A percentile compares a stretch with the other conserved stretches of the same genome.
Conservation (phyloP, 371 early-diverging fungal genomes). For the Coemansia sp. region DNA sequence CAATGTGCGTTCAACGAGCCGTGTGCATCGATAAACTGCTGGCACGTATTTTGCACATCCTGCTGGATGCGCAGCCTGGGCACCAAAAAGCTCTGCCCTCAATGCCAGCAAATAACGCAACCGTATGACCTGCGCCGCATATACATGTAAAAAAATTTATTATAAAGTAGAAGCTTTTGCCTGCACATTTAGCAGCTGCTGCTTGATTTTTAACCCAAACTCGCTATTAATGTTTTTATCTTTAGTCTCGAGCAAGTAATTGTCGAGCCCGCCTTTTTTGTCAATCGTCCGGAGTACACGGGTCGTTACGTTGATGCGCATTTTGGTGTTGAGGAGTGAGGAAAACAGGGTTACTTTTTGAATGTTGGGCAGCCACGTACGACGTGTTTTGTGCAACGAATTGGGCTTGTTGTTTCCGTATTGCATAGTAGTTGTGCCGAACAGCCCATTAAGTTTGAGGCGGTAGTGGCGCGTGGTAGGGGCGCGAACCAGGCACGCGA, state of each 20-base stretch:
- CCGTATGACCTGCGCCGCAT: conserved; percentile 80
- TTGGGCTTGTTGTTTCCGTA: conserved; percentile 80
- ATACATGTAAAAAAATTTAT: conserved; percentile 63
- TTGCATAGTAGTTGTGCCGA: conserved; percentile 69
- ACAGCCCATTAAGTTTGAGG: conserved; percentile 55
- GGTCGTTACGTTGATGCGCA: conserved; percentile 68
- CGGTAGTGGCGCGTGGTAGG: conserved; percentile 42
- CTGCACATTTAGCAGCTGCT: conserved; percentile 22
- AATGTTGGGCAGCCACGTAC: conserved; percentile 81
- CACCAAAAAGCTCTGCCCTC: conserved; percentile 85
- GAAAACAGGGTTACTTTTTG: conserved; percentile 71
- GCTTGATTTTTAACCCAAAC: conserved; percentile 57
- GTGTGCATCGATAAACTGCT: conserved; percentile 77
- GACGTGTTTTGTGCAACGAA: conserved; percentile 76
- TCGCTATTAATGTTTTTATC: conserved; percentile 63
- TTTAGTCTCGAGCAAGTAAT: conserved; percentile 69
- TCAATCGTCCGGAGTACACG: conserved; percentile 76
- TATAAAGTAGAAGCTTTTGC: background rate
- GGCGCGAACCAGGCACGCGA: conserved; percentile 17
- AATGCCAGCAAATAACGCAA: conserved; percentile 84
- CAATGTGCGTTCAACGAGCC: conserved; percentile 74
- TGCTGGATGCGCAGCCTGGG: conserved; percentile 89
- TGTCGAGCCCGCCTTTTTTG: conserved; percentile 83
- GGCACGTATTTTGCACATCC: conserved; percentile 90
- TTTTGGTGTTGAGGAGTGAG: conserved; percentile 58